A percentile compares a stretch with the other conserved stretches of the same genome.
Conservation (phyloP, 164 flowering plant species). For the Akebia trifoliata region DNA sequence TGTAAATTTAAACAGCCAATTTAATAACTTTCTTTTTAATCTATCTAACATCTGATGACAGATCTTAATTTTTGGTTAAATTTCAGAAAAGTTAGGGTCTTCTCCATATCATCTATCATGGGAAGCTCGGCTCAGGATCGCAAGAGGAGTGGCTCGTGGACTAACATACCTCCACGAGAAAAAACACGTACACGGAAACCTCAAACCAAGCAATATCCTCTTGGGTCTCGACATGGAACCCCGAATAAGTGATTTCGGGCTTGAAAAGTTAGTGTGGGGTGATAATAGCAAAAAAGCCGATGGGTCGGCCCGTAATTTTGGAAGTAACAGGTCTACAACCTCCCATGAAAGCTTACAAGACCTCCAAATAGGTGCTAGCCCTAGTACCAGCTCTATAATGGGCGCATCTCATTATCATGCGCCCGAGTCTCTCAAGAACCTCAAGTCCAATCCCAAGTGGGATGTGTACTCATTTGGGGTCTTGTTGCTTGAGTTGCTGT, state of each 20-base stretch:
- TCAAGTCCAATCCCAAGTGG: conserved; percentile 84
- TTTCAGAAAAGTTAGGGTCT: conserved; percentile 70
- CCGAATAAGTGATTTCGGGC: conserved; percentile 80
- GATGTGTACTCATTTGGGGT: conserved; percentile 89
- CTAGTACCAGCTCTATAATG: conserved; percentile 50
- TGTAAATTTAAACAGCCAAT: too few relatives aligned
- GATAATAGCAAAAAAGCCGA: conserved; percentile 51
- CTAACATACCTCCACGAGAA: conserved; percentile 82
- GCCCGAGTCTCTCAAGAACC: conserved; percentile 76
- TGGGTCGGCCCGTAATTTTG: conserved; percentile 67
- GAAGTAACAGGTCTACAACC: conserved; percentile 81
- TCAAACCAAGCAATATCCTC: conserved; percentile 84
- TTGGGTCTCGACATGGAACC: conserved; percentile 85
- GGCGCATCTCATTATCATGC: conserved; percentile 69
- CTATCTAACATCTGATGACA: too few relatives aligned
- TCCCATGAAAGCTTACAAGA: conserved; percentile 74
- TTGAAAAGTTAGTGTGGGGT: conserved; percentile 66
- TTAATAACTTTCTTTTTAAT: too few relatives aligned
- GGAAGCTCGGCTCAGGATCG: conserved; percentile 83
- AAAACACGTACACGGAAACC: conserved; percentile 92
- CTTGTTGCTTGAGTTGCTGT: conserved; percentile 67
- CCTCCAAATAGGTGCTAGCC: conserved; percentile 30
- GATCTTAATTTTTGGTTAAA: too few relatives aligned
- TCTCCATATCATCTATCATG: conserved; percentile 84
- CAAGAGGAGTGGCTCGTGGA: conserved; percentile 85